Base-by-base conservation (phyloP, 495 filamentous ascomycete species). In the Sabuloglossum arenarium region DNA sequence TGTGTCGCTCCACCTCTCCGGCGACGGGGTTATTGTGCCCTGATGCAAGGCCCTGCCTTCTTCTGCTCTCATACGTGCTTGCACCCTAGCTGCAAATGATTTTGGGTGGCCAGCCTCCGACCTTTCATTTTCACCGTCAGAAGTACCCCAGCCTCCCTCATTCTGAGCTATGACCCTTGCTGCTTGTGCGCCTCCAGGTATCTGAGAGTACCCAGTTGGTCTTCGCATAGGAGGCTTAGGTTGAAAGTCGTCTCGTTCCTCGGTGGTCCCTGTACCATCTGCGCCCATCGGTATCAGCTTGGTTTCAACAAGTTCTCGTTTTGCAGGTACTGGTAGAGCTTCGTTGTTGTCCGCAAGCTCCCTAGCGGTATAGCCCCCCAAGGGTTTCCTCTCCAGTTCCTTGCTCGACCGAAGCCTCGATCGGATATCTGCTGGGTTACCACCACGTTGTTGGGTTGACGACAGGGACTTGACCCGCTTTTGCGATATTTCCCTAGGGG, bases 41-140 rank as follows among this genome's bases (percentile, higher is more conserved):
- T 77, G 68, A 14, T 81, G 75, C 59, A 89, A 72, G 14, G 81
- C 82, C 59, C 73, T 71, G 6, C 80, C 85, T 68, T 89, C 85
- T 21, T 84, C 84, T 27, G 75, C 71, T 50, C 81, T 73, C 78
- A 88, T 86, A 66, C 81, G 74, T n/a, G 79, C 79, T 51, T 81
- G 81, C 0, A 80, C 68, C 46, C 71, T 69, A 42, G 73, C 71
- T 8, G 75, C 73, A 60, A 76, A 75, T 2, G 75, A 75, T 9
- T 21, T 6, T 5, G 45, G 45, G 14, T 49, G 11, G 3, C 10
- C 45, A 1, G 45, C n/a, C 8, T 49, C 19, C 3, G 21, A 14
- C 21, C 12, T 28, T n/a, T 34, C 14, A 19, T 46, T 21, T 29
- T 50, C 31, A 12, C 21, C 43, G 21, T 23, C 8, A 6, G 31